Conservation (phyloP, 2,329 filamentous ascomycete genomes). For the Nothophaeocryptopus gaeumannii region DNA sequence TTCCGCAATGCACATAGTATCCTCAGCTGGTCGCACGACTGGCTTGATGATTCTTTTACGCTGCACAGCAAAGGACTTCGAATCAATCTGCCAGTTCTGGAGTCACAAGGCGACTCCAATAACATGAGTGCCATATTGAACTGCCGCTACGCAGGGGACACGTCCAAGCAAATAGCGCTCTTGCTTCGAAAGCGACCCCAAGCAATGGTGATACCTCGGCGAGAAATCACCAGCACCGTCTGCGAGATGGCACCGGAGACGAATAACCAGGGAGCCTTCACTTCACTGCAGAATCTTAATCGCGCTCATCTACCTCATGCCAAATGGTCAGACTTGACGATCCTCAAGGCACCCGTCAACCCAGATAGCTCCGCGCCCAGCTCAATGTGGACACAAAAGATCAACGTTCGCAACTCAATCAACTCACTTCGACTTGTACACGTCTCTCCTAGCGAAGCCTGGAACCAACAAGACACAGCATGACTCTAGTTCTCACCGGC, state of each 20-base stretch:
- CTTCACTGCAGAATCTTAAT: constrained; percentile 20
- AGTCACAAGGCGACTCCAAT: constrained; percentile 9
- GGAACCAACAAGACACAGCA: constrained; percentile 6
- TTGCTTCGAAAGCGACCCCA: constrained; percentile 17
- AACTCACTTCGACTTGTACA: constrained; percentile 8
- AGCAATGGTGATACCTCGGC: constrained; percentile 16
- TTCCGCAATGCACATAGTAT: constrained; percentile 23
- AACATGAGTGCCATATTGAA: constrained; percentile 21
- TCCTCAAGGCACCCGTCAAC: constrained; percentile 15
- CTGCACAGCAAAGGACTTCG: constrained; percentile 23
- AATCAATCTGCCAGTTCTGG: constrained; percentile 19
- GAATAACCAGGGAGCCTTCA: constrained; percentile 13
- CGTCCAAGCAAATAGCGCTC: constrained; percentile 14
- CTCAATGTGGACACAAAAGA: constrained; percentile 21
- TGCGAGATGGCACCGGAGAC: constrained; percentile 19
- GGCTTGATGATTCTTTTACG: constrained; percentile 23
- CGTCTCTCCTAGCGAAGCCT: constrained; percentile 17
- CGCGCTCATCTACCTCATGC: constrained; percentile 13
- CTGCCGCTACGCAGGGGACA: constrained; percentile 17
- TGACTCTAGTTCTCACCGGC: constrained; percentile 20
- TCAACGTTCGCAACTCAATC: constrained; percentile 16
- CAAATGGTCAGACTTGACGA: constrained; percentile 18
- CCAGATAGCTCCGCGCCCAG: constrained; percentile 9
- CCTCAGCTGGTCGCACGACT: constrained; percentile 18
- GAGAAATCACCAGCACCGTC: constrained; percentile 18